Evolutionary conservation across 2,329 filamentous ascomycete genomes (phyloP), one percentile per base, ranked within the genome.

Genomic region (Paracorniculantispora psalliotae): DNA sequence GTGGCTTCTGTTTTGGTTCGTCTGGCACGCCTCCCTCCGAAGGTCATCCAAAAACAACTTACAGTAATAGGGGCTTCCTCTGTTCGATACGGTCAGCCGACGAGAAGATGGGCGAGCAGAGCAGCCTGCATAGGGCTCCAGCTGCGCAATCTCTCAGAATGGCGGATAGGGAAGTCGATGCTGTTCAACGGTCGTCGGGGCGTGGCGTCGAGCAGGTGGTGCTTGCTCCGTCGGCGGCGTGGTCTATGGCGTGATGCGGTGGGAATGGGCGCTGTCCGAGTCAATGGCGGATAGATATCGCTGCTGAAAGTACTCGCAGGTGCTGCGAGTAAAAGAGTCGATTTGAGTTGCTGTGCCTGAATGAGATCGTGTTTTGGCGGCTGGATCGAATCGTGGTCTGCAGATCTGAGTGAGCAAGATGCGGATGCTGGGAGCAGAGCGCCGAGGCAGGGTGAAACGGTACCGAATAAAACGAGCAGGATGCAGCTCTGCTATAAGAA

Each of bases 31-130:
- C 15, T 52, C 3, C 17, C 8, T 8, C 8, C 12, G n/a, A n/a
- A 43, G 17, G 13, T 23, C 19, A 5, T 55, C 10, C 19, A n/a
- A 47, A 28, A 33, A 19, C n/a, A 48, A n/a, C 53, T 56, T 13
- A 47, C 53, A 35, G 30, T 5, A 15, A 56, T 37, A 47, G 9
- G 26, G 41, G 43, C 33, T 39, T 47, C 3, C 21, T 56, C 53
- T 47, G 53, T 19, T 39, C 21, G 28, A 47, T 19, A 55, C 52
- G 21, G 41, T 56, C 43, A 56, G 53, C 43, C 43, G 13, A 37
- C 43, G 10, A 53, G 10, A 26, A 5, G 28, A 21, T 12, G n/a
- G 28, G 21, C 7, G 5, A 19, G 30, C 15, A 47, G 21, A 47
- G 53, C 30, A 39, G 30, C 3, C 30, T 12, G 28, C 53, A 56